A percentile compares a stretch with the other conserved stretches of the same genome.
These are phyloP conservation scores for Lobosporangium transversale DNA, from an alignment of 192 early-diverging fungal species.

Conservation along the genomic window DNA sequence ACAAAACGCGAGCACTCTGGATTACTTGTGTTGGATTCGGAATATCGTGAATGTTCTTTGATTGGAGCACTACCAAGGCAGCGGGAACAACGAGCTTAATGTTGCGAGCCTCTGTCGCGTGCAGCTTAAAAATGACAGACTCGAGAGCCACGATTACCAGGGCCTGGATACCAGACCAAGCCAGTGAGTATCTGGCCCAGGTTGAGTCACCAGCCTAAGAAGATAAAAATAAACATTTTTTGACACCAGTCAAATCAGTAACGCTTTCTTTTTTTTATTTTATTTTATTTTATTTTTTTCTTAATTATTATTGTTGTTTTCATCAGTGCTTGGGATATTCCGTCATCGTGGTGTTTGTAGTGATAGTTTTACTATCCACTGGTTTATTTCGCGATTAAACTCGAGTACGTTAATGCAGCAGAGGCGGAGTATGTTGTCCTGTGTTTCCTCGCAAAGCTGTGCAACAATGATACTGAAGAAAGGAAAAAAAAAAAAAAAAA, in stretches of 20 bases:
- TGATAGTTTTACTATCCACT: too few relatives aligned
- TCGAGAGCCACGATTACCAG: constrained; percentile 63
- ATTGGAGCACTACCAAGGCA: neutral
- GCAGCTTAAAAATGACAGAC: constrained; percentile 58
- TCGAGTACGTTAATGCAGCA: too few relatives aligned
- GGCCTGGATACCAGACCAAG: constrained; percentile 60
- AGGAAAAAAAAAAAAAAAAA: neutral
- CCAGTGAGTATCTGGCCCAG: constrained; percentile 49
- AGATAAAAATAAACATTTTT: constrained; percentile 1
- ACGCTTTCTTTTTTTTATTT: too few relatives aligned
- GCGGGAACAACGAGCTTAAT: constrained; percentile 9
- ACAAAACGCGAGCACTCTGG: constrained; percentile 60
- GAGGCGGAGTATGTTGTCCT: too few relatives aligned
- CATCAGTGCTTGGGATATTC: too few relatives aligned
- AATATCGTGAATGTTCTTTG: neutral
- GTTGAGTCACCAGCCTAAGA: constrained; percentile 53
- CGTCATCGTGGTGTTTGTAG: too few relatives aligned
- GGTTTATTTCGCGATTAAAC: too few relatives aligned
- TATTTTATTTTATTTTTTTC: too few relatives aligned
- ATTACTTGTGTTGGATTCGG: neutral
- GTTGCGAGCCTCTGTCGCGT: constrained; percentile 31
- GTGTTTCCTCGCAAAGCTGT: neutral
- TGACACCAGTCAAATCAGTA: neutral
- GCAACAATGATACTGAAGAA: neutral
- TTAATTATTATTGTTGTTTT: too few relatives aligned